Evolutionary conservation across 2,329 filamentous ascomycete species (phyloP).

Genomic region (Raffaelea arxii): DNA sequence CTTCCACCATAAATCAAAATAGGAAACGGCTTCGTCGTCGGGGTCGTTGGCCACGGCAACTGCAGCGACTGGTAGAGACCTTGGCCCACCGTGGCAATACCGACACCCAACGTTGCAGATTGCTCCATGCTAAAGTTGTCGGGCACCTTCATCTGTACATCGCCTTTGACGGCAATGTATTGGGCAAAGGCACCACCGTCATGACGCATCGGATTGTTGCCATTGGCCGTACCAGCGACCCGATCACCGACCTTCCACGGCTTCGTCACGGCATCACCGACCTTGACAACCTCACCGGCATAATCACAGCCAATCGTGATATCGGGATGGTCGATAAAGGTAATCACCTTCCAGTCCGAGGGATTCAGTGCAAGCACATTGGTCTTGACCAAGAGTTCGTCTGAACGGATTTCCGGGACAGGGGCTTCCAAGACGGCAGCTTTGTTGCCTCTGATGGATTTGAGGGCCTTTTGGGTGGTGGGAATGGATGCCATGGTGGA

Average conservation of each 20-base stretch:
- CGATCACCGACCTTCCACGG: constrained; percentile 35
- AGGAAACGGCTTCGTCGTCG: not conserved
- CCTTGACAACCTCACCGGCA: constrained; percentile 32
- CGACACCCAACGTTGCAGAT: constrained; percentile 45
- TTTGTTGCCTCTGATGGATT: too few relatives aligned
- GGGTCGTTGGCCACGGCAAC: constrained; percentile 31
- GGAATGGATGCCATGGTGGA: too few relatives aligned
- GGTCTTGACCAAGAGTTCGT: constrained; percentile 15
- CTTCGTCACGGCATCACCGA: constrained; percentile 31
- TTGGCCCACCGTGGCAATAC: constrained; percentile 41
- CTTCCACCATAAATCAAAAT: constrained; percentile 36
- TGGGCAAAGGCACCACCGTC: constrained; percentile 34
- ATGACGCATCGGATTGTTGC: constrained; percentile 18
- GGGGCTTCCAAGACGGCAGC: too few relatives aligned
- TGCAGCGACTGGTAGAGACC: constrained; percentile 34
- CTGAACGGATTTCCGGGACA: constrained; percentile 12
- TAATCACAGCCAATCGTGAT: constrained; percentile 28
- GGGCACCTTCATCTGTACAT: constrained; percentile 32
- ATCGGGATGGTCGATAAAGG: not conserved
- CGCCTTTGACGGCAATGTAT: constrained; percentile 25
- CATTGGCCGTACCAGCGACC: constrained; percentile 30
- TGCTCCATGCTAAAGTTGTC: constrained; percentile 40
- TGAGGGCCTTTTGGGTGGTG: too few relatives aligned
- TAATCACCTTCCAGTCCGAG: constrained; percentile 17
- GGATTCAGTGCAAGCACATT: constrained; percentile 17